These are phyloP conservation scores for Candida manassasensis DNA, from an alignment of 805 yeast species.

Conservation along the genomic window DNA sequence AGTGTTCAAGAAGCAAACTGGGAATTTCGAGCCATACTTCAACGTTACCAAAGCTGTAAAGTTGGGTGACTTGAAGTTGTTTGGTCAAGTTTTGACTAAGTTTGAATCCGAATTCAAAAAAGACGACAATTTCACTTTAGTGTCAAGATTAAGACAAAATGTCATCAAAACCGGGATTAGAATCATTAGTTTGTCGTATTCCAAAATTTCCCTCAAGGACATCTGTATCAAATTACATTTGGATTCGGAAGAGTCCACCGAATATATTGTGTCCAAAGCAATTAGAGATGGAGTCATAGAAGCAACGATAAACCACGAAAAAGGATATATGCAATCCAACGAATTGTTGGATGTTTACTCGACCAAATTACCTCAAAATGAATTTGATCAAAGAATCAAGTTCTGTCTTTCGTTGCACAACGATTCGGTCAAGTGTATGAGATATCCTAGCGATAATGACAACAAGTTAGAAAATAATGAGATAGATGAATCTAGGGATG, in stretches of 20 bases:
- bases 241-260: slow-evolving; percentile 94
- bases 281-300: slow-evolving; percentile 97
- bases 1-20: slow-evolving; percentile 61
- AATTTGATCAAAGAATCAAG: slow-evolving; percentile 88
- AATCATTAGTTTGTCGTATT: slow-evolving; percentile 85
- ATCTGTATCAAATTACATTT: slow-evolving; percentile 88
- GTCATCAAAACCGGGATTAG: slow-evolving; percentile 97
- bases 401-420: slow-evolving; percentile 88
- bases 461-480: slow-evolving; percentile 23
- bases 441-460: slow-evolving; percentile 60
- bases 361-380: slow-evolving; percentile 78
- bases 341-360: slow-evolving; percentile 85
- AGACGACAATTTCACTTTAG: slow-evolving; percentile 81
- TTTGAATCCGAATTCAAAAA: slow-evolving; percentile 58
- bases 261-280: slow-evolving; percentile 93
- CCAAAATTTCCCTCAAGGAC: slow-evolving; percentile 85
- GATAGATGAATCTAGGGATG: slow-evolving; percentile 31
- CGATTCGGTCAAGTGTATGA: slow-evolving; percentile 91
- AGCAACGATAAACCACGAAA: slow-evolving; percentile 85
- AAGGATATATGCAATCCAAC: slow-evolving; percentile 85
- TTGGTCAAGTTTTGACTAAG: slow-evolving; percentile 63
- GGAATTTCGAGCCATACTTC: slow-evolving; percentile 72
- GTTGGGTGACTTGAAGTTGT: slow-evolving; percentile 80
- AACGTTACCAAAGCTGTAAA: slow-evolving; percentile 89
- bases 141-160: slow-evolving; percentile 87